Percentiles rank a stretch among this genome's conserved stretches.
These are phyloP conservation scores for Centaurea solstitialis DNA, from an alignment of 129 eudicot genomes.

Conservation along the genomic window DNA sequence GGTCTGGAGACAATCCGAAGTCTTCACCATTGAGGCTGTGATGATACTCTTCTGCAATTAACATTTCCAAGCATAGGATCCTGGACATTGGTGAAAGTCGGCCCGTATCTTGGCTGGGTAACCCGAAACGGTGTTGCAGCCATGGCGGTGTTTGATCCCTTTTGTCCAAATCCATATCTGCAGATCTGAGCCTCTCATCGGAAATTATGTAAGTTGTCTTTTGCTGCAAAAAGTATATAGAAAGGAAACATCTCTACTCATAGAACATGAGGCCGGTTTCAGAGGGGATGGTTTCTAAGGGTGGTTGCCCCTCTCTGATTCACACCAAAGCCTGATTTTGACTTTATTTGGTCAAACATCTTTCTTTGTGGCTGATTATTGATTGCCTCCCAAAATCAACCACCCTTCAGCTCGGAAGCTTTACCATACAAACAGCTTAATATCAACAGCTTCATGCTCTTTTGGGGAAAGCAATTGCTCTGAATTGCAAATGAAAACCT, in stretches of 20 bases:
- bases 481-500: too few species aligned
- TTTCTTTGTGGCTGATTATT: too few species aligned
- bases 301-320: too few species aligned
- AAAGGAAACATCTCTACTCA: neutral
- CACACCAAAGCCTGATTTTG: too few species aligned
- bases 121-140: slow-evolving; percentile 17
- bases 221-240: neutral
- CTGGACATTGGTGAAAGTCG: neutral
- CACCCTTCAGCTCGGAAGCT: too few species aligned
- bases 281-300: slow-evolving; percentile 11
- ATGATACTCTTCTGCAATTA: neutral
- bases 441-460: too few species aligned
- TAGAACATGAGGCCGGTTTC: slow-evolving; percentile 7
- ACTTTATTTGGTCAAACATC: too few species aligned
- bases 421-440: too few species aligned
- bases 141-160: slow-evolving; percentile 26
- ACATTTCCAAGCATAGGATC: neutral
- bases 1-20: neutral
- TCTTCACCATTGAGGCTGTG: neutral
- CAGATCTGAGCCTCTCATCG: slow-evolving; percentile 19
- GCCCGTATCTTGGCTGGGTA: slow-evolving; percentile 21
- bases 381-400: too few species aligned
- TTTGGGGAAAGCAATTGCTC: too few species aligned
- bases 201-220: neutral
- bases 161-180: slow-evolving; percentile 12